A percentile compares a stretch with the other conserved stretches of the same genome.
phyloP scores from a whole-genome alignment of 345 rosid species.

The Zanthoxylum bungeanum region DNA sequence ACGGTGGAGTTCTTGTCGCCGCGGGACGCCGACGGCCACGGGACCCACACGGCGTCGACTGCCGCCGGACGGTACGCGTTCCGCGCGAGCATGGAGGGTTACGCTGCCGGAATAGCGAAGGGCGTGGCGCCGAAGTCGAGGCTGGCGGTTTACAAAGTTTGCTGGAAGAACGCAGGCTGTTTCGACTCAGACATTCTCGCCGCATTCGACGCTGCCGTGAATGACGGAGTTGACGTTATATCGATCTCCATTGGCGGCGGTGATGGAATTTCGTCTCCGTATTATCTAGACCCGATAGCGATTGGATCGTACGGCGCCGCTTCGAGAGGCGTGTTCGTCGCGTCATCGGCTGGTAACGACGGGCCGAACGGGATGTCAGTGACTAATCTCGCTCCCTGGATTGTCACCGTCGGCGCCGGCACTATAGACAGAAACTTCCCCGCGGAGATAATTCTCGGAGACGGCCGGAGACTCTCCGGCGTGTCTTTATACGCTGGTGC shows the following conservation, averaged over 20 bases:
- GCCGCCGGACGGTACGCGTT: slow-evolving; percentile 69
- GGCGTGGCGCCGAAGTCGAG: slow-evolving; percentile 89
- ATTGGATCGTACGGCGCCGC: slow-evolving; percentile 68
- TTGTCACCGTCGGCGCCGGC: slow-evolving; percentile 69
- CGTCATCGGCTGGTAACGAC: slow-evolving; percentile 67
- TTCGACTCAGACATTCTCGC: slow-evolving; percentile 84
- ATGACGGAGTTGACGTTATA: slow-evolving; percentile 71
- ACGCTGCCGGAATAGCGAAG: slow-evolving; percentile 71
- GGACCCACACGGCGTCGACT: slow-evolving; percentile 83
- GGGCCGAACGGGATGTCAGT: slow-evolving; percentile 79
- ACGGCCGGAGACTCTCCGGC: slow-evolving; percentile 57
- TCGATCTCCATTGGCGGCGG: slow-evolving; percentile 83
- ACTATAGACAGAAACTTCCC: slow-evolving; percentile 80
- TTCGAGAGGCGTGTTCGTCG: slow-evolving; percentile 46
- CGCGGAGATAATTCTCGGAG: slow-evolving; percentile 53
- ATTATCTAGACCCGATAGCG: slow-evolving; percentile 81
- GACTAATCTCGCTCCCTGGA: slow-evolving; percentile 76
- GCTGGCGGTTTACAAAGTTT: slow-evolving; percentile 70
- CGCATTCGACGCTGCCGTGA: slow-evolving; percentile 59
- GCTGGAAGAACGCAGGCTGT: slow-evolving; percentile 84
- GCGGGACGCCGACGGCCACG: slow-evolving; percentile 86
- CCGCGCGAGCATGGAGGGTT: slow-evolving; percentile 71
- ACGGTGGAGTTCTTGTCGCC: slow-evolving; percentile 79
- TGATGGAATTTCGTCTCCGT: slow-evolving; percentile 65
- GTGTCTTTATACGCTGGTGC: slow-evolving; percentile 65